Base-by-base conservation (phyloP, 805 yeast species). In the Yarrowia keelungensis region DNA sequence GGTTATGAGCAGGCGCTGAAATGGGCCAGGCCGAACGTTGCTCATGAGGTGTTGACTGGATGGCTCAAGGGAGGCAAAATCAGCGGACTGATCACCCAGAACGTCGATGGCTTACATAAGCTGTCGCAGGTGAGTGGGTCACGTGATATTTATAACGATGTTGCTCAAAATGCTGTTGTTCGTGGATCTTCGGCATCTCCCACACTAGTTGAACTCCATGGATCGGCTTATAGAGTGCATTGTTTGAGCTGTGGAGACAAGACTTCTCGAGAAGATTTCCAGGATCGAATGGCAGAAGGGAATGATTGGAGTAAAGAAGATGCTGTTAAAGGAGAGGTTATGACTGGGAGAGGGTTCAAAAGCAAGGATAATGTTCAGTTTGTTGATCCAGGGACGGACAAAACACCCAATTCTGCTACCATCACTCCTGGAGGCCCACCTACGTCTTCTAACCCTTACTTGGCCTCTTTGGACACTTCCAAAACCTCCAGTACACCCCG, bases 1-100 rank as follows among this genome's bases (percentile, higher is more conserved):
- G 67, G 67, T 4, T 62, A 62, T 11, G 67, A 62, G 47, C 67
- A 49, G 56, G 65, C 65, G 12, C 19, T 62, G 16, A 49, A 38
- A 14, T 49, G 50, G 45, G 54, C 67, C 5, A 45, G 56, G 8
- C 67, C 67, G 1, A 62, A 62, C 12, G 56, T 26, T 1, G 67
- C 67, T 8, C 67, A 62, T 47, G 43, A 35, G 45, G 51, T 46
- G 15, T 7, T 39, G 15, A 15, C 51, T 2, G 67, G 67, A 9
- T 47, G 51, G 54, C 10, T 61, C 3, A 12, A 12, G 8, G 54
- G 15, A 14, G 59, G 59, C 8, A 19, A 39, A 1, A 8, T 53
- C 8, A 22, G 45, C 3, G 59, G 67, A 0, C 8, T 62, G n/a
- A 47, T 62, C 26, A 62, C 67, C 8, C 67, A 62, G 47, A 62